Conservation (phyloP, 805 yeast genomes). For the Clavispora santaluciae region DNA sequence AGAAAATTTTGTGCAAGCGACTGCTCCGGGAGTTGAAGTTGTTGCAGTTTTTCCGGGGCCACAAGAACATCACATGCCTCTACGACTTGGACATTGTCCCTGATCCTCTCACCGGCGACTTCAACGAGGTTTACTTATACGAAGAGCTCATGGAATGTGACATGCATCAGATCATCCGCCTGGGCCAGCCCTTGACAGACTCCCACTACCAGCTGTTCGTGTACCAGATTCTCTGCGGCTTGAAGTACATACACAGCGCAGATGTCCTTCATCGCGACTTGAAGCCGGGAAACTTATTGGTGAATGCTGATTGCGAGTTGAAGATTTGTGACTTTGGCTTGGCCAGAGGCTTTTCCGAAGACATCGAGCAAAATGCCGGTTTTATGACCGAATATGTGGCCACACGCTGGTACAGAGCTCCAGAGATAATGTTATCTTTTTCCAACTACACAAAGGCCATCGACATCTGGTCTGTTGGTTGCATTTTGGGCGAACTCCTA, state of each 20-base stretch:
- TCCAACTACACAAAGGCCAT: constrained; percentile 95
- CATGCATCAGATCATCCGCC: constrained; percentile 93
- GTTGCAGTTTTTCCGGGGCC: constrained; percentile 90
- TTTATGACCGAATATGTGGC: constrained; percentile 97
- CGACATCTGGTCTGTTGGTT: constrained; percentile 97
- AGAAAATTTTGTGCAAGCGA: constrained; percentile 85
- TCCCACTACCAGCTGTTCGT: constrained; percentile 91
- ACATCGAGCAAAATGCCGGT: constrained; percentile 84
- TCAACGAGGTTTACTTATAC: constrained; percentile 88
- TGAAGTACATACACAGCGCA: constrained; percentile 84
- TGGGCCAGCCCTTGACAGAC: constrained; percentile 90
- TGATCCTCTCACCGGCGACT: constrained; percentile 51
- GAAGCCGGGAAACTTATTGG: constrained; percentile 89
- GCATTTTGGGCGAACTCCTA: constrained; percentile 88
- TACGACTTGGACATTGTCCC: constrained; percentile 93
- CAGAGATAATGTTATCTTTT: constrained; percentile 92
- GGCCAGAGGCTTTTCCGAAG: constrained; percentile 84
- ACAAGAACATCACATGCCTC: constrained; percentile 90
- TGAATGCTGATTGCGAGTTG: constrained; percentile 94
- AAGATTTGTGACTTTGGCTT: constrained; percentile 96
- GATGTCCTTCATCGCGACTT: constrained; percentile 91
- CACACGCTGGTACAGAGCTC: constrained; percentile 98
- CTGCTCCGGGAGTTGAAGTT: constrained; percentile 88
- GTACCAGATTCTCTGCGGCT: constrained; percentile 87
- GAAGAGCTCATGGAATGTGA: constrained; percentile 99